Evolutionary conservation across 352 stramenopile species (phyloP).

Genomic region (Phytophthora fragariae): DNA sequence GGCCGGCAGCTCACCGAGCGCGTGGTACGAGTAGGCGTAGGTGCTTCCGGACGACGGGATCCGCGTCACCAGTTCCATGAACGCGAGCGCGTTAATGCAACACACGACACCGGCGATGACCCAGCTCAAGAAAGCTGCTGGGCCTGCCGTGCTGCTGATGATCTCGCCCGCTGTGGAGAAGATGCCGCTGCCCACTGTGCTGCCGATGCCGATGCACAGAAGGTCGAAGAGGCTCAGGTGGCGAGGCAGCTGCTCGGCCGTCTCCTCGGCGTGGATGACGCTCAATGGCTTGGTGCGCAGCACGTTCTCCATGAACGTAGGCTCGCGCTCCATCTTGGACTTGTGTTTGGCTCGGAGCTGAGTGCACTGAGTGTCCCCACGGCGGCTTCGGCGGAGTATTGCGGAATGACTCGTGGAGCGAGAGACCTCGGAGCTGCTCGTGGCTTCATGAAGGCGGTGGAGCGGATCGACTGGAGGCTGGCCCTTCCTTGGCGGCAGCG

Average conservation of each 20-base stretch:
- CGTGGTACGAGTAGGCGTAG: slow-evolving; percentile 94
- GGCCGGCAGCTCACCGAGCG: slow-evolving; percentile 92
- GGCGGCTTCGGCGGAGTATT: slow-evolving; percentile 29
- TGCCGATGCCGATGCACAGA: slow-evolving; percentile 92
- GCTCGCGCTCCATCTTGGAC: slow-evolving; percentile 40
- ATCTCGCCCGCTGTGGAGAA: slow-evolving; percentile 87
- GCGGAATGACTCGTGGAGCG: slow-evolving; percentile 22
- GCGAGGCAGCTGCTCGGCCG: slow-evolving; percentile 66
- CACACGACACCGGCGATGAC: slow-evolving; percentile 82
- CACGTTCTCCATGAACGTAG: slow-evolving; percentile 57
- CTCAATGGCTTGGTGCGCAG: slow-evolving; percentile 76
- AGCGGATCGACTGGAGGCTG: slow-evolving; percentile 18
- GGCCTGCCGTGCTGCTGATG: slow-evolving; percentile 80
- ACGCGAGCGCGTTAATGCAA: slow-evolving; percentile 84
- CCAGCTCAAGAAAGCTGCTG: slow-evolving; percentile 85
- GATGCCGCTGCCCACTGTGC: slow-evolving; percentile 91
- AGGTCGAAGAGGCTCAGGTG: slow-evolving; percentile 91
- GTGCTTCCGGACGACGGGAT: slow-evolving; percentile 91
- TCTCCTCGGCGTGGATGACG: slow-evolving; percentile 81
- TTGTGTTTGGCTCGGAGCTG: slow-evolving; percentile 2
- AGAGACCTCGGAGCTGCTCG: slow-evolving; percentile 7
- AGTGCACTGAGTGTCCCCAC: slow-evolving; percentile 30
- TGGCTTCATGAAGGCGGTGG: slow-evolving; percentile 6
- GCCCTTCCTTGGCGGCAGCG: slow-evolving; percentile 9
- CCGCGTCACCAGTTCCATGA: slow-evolving; percentile 89